Percentiles rank a stretch among this genome's conserved stretches.
These are phyloP conservation scores for Centella asiatica DNA, from an alignment of 129 eudicot species.

Conservation along the genomic window DNA sequence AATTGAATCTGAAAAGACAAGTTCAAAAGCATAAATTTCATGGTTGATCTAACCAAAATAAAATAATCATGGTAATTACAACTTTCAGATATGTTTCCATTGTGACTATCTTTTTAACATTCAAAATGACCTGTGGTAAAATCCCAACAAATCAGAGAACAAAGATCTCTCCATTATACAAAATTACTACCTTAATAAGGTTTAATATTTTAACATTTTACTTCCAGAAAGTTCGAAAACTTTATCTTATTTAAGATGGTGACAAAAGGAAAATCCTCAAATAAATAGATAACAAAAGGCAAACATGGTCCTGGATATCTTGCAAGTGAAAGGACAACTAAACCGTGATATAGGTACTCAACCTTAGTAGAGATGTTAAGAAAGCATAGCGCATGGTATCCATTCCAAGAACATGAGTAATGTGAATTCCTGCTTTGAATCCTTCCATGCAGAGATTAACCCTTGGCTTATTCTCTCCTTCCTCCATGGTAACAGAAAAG, in stretches of 20 bases:
- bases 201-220: no score
- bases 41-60: neutral
- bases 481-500: conserved; percentile 94
- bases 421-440: conserved; percentile 88
- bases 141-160: no score
- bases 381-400: conserved; percentile 99
- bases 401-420: conserved; percentile 94
- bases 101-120: neutral
- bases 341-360: neutral
- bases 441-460: conserved; percentile 88
- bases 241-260: no score
- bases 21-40: neutral
- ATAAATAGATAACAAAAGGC: neutral
- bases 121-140: no score
- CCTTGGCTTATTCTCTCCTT: conserved; percentile 81
- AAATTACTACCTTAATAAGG: no score
- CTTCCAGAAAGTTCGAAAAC: no score
- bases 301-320: no score
- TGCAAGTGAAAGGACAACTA: no score
- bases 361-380: conserved; percentile 81
- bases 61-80: neutral
- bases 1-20: conserved; percentile 59
- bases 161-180: no score
- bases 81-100: neutral
- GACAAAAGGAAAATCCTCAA: no score